Evolutionary conservation across 345 rosid species (phyloP).

Genomic region (Lepidium aucheri): DNA sequence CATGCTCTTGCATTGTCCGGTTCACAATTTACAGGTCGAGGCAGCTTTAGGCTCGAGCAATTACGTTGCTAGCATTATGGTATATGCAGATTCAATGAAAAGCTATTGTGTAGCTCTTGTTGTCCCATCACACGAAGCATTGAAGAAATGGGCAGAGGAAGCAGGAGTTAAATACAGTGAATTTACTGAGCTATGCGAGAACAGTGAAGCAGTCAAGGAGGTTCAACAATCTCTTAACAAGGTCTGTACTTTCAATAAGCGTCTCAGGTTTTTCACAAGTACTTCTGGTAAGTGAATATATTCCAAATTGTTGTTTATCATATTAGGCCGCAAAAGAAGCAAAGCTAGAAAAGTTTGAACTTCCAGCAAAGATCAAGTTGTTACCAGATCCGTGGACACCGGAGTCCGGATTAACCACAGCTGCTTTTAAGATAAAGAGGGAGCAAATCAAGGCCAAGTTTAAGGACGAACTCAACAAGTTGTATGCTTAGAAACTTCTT

Average conservation of each 20-base stretch:
- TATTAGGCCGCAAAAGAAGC: slow-evolving; percentile 60
- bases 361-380: slow-evolving; percentile 69
- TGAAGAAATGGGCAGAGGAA: slow-evolving; percentile 70
- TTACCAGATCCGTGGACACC: slow-evolving; percentile 82
- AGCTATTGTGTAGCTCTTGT: slow-evolving; percentile 70
- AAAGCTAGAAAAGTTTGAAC: slow-evolving; percentile 66
- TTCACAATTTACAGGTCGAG: slow-evolving; percentile 54
- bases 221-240: slow-evolving; percentile 55
- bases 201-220: slow-evolving; percentile 49
- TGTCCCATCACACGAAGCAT: slow-evolving; percentile 46
- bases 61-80: slow-evolving; percentile 71
- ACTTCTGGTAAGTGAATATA: neutral
- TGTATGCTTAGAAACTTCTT: slow-evolving; percentile 35
- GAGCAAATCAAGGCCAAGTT: slow-evolving; percentile 40
- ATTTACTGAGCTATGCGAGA: slow-evolving; percentile 54
- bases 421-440: slow-evolving; percentile 22
- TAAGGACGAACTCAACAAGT: slow-evolving; percentile 57
- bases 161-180: slow-evolving; percentile 39
- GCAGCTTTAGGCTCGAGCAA: slow-evolving; percentile 49
- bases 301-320: neutral
- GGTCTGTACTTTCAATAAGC: slow-evolving; percentile 35
- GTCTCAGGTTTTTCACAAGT: neutral
- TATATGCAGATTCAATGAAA: slow-evolving; percentile 62
- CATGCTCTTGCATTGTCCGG: neutral
- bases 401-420: slow-evolving; percentile 63